A percentile compares a stretch with the other conserved stretches of the same genome.
Conservation (phyloP, 2,329 filamentous ascomycete species). For the Colletotrichum filicis region DNA sequence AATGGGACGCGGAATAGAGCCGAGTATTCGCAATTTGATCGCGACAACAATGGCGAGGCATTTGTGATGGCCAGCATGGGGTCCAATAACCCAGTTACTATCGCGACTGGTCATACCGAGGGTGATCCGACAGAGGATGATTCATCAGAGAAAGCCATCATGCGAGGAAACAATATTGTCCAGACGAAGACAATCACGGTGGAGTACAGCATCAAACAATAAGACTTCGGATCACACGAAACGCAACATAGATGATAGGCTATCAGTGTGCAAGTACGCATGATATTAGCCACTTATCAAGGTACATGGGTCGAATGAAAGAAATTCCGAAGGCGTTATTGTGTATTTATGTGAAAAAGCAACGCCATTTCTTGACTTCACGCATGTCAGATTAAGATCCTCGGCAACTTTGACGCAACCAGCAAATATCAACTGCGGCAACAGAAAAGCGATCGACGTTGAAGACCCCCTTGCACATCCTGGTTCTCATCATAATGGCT, state of each 20-base stretch:
- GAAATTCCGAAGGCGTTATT: too few species aligned
- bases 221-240: background rate
- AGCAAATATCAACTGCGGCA: too few species aligned
- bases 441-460: too few species aligned
- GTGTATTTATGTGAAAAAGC: too few species aligned
- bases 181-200: constrained; percentile 24
- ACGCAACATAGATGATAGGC: background rate
- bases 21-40: constrained; percentile 7
- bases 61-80: constrained; percentile 9
- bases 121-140: background rate
- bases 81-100: background rate
- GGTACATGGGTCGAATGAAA: background rate
- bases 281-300: background rate
- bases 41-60: background rate
- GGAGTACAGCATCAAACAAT: constrained; percentile 2
- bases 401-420: too few species aligned
- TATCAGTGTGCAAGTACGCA: too few species aligned
- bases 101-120: background rate
- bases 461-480: too few species aligned
- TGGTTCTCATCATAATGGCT: too few species aligned
- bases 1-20: background rate
- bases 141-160: constrained; percentile 4
- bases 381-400: too few species aligned
- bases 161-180: constrained; percentile 6
- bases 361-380: too few species aligned